Evolutionary conservation across 2,329 filamentous ascomycete species (phyloP).

Genomic region (Scedosporium minutisporum): DNA sequence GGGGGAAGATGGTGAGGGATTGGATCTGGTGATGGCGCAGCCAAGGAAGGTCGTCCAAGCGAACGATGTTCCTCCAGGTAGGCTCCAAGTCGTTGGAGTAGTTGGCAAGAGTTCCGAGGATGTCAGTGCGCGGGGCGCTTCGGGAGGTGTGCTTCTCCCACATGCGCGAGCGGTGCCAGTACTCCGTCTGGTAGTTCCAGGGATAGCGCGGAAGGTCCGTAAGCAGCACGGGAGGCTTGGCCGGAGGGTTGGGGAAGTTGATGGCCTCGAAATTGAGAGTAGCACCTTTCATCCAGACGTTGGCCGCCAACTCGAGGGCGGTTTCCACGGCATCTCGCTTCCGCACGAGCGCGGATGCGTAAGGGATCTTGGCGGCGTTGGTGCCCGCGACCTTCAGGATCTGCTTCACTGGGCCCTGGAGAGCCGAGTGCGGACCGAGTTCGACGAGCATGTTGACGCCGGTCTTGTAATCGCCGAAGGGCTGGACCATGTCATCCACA

Average conservation of each 20-base stretch:
- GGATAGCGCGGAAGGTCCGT: slow-evolving; percentile 37
- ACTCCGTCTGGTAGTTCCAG: slow-evolving; percentile 35
- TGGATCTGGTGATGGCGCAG: slow-evolving; percentile 49
- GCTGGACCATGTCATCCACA: slow-evolving; percentile 17
- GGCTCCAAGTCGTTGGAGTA: slow-evolving; percentile 35
- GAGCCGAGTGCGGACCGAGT: slow-evolving; percentile 38
- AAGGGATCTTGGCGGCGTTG: slow-evolving; percentile 30
- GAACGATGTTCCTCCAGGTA: slow-evolving; percentile 38
- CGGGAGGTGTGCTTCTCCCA: slow-evolving; percentile 31
- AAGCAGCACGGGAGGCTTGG: slow-evolving; percentile 18
- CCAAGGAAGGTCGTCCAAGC: slow-evolving; percentile 43
- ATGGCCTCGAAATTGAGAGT: slow-evolving; percentile 32
- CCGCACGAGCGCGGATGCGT: slow-evolving; percentile 37
- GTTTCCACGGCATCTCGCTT: slow-evolving; percentile 38
- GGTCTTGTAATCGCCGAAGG: slow-evolving; percentile 23
- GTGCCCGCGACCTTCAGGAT: slow-evolving; percentile 34
- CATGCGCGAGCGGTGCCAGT: slow-evolving; percentile 38
- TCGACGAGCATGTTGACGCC: slow-evolving; percentile 36
- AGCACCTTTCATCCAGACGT: slow-evolving; percentile 35
- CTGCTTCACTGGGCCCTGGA: slow-evolving; percentile 40
- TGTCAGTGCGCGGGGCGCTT: slow-evolving; percentile 29
- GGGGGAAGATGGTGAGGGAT: slow-evolving; percentile 44
- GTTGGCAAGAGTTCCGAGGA: slow-evolving; percentile 35
- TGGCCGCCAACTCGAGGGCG: slow-evolving; percentile 32
- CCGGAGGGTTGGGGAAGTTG: slow-evolving; percentile 24